These are phyloP conservation scores for Aspergillus hancockii DNA, from an alignment of 495 filamentous ascomycete species.

Conservation along the genomic window DNA sequence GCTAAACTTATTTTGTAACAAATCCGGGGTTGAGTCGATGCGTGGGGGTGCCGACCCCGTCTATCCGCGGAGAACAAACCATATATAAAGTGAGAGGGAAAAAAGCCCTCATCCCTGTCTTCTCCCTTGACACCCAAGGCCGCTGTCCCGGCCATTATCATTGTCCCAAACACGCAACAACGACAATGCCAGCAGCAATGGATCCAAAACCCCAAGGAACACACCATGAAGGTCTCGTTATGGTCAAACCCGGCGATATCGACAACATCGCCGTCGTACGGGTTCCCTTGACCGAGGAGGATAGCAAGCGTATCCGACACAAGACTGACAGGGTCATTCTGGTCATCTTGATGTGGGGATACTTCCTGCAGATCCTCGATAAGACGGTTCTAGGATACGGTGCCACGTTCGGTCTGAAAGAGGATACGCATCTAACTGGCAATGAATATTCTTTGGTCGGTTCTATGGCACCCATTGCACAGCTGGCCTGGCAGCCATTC, in stretches of 20 bases:
- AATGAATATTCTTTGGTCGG: slow-evolving; percentile 64
- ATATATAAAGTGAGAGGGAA: neutral
- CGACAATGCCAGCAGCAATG: neutral
- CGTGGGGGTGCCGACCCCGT: neutral
- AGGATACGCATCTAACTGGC: slow-evolving; percentile 54
- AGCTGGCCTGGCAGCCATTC: slow-evolving; percentile 67
- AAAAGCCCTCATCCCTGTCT: neutral
- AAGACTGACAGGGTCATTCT: slow-evolving; percentile 64
- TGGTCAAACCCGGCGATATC: slow-evolving; percentile 12
- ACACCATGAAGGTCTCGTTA: slow-evolving; percentile 6
- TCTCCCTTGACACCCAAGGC: neutral
- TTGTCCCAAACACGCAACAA: neutral
- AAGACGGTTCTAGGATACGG: slow-evolving; percentile 65
- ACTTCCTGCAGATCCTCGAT: slow-evolving; percentile 66
- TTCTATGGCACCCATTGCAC: slow-evolving; percentile 63
- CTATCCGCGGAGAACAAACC: neutral
- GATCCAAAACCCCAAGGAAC: slow-evolving; percentile 5
- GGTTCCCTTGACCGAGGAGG: slow-evolving; percentile 50
- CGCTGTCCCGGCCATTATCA: neutral
- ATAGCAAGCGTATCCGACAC: slow-evolving; percentile 55
- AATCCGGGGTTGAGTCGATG: neutral
- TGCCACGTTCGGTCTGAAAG: slow-evolving; percentile 60
- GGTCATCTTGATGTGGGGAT: slow-evolving; percentile 62
- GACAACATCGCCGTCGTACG: slow-evolving; percentile 21
- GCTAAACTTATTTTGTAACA: neutral